A percentile compares a stretch with the other conserved stretches of the same genome.
Conservation (phyloP, 495 filamentous ascomycete species). For the Aspergillus olivimuriae region DNA sequence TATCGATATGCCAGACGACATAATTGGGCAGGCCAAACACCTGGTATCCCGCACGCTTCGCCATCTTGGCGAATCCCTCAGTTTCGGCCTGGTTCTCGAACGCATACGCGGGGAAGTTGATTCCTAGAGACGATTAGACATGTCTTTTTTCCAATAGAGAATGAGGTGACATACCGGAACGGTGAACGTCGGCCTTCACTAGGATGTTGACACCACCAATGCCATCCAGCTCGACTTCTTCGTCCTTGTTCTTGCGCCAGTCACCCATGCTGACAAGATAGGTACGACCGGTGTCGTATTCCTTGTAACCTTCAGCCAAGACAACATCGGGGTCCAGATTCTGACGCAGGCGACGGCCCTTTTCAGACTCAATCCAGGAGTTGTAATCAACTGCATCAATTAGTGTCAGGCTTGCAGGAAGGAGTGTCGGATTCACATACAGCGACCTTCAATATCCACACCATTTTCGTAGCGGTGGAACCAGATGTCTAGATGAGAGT, state of each 20-base stretch:
- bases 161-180: constrained; percentile 58
- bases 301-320: constrained; percentile 89
- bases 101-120: constrained; percentile 95
- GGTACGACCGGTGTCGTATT: constrained; percentile 82
- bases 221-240: constrained; percentile 86
- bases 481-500: constrained; percentile 71
- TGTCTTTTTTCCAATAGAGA: neutral
- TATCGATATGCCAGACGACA: constrained; percentile 98
- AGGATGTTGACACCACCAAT: constrained; percentile 97
- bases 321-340: constrained; percentile 72
- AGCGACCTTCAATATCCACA: constrained; percentile 87
- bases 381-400: constrained; percentile 81
- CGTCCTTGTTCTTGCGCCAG: constrained; percentile 84
- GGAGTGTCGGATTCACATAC: constrained; percentile 42
- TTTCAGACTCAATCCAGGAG: constrained; percentile 93
- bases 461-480: constrained; percentile 87
- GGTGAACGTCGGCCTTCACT: constrained; percentile 95
- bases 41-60: constrained; percentile 90
- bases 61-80: constrained; percentile 98
- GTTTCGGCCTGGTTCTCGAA: constrained; percentile 99
- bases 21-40: constrained; percentile 95
- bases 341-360: constrained; percentile 64
- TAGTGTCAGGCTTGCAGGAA: constrained; percentile 4
- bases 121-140: constrained; percentile 49
- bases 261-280: constrained; percentile 86